Conservation (phyloP, 495 filamentous ascomycete species). For the Immersiella caudata region DNA sequence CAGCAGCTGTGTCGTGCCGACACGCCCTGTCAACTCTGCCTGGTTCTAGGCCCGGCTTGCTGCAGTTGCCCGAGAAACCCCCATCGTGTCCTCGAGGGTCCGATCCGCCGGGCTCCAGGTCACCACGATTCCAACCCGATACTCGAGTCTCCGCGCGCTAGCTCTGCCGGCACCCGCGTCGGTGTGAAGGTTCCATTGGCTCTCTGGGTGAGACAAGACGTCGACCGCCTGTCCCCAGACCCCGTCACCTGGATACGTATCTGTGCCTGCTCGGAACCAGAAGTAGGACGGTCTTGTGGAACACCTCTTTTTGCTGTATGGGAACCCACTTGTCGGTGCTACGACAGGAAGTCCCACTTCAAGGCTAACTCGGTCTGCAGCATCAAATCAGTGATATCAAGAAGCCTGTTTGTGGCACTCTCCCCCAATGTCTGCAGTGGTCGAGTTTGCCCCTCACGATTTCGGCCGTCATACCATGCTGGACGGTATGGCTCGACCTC, state of each 20-base stretch:
- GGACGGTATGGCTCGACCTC: conserved; percentile 52
- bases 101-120: conserved; percentile 5
- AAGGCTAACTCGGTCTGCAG: conserved; percentile 29
- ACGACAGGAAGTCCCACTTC: conserved; percentile 14
- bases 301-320: conserved; percentile 12
- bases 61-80: conserved; percentile 29
- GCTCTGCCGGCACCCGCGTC: conserved; percentile 10
- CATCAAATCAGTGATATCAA: conserved; percentile 19
- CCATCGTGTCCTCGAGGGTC: not conserved
- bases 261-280: conserved; percentile 27
- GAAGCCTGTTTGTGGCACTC: conserved; percentile 17
- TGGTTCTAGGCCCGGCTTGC: conserved; percentile 21
- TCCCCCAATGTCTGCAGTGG: conserved; percentile 45
- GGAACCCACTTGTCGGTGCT: conserved; percentile 11
- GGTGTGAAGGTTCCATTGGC: conserved; percentile 5
- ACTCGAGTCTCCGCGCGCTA: conserved; percentile 13
- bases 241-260: conserved; percentile 34
- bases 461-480: conserved; percentile 49
- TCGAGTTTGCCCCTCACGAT: conserved; percentile 42
- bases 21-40: conserved; percentile 2
- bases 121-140: not conserved
- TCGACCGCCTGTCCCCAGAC: conserved; percentile 26
- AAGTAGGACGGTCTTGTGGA: conserved; percentile 19
- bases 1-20: conserved; percentile 11
- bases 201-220: conserved; percentile 29